A percentile compares a stretch with the other conserved stretches of the same genome.
Conservation (phyloP, 202 grass and related monocot genomes). For the Brachypodium distachyon region DNA sequence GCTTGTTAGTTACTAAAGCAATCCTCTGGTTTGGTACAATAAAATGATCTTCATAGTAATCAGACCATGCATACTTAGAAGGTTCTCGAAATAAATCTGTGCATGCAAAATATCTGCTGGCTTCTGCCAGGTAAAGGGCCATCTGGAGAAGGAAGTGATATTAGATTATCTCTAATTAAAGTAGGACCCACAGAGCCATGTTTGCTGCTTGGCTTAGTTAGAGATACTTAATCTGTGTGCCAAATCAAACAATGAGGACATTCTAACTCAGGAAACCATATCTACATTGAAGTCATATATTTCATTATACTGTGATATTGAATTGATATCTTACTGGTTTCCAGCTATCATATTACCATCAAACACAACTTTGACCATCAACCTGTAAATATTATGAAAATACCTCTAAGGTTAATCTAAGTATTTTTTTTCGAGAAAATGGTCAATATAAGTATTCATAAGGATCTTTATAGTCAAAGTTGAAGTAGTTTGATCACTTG, state of each 20-base stretch:
- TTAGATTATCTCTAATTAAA: too few relatives aligned
- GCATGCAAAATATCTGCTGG: slow-evolving; percentile 88
- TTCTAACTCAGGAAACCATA: neutral
- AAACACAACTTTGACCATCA: neutral
- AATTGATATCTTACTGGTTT: neutral
- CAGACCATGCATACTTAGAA: slow-evolving; percentile 98
- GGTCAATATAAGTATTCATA: neutral
- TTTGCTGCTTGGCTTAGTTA: neutral
- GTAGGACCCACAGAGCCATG: neutral
- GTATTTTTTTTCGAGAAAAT: too few relatives aligned
- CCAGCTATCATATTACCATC: neutral
- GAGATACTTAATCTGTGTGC: neutral
- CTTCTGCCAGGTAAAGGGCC: slow-evolving; percentile 94
- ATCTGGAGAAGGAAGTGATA: slow-evolving; percentile 52
- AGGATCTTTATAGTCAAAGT: neutral
- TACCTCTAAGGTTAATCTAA: neutral
- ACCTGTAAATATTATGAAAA: neutral
- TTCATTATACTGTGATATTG: neutral
- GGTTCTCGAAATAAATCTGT: slow-evolving; percentile 96
- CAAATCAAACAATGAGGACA: neutral
- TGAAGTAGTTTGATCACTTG: neutral
- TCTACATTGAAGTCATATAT: neutral
- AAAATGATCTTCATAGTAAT: slow-evolving; percentile 94
- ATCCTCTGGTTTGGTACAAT: slow-evolving; percentile 69
- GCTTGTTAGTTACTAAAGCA: slow-evolving; percentile 78